A percentile compares a stretch with the other conserved stretches of the same genome.
phyloP scores from a whole-genome alignment of 75 land plant species.

The Sequoia sempervirens region DNA sequence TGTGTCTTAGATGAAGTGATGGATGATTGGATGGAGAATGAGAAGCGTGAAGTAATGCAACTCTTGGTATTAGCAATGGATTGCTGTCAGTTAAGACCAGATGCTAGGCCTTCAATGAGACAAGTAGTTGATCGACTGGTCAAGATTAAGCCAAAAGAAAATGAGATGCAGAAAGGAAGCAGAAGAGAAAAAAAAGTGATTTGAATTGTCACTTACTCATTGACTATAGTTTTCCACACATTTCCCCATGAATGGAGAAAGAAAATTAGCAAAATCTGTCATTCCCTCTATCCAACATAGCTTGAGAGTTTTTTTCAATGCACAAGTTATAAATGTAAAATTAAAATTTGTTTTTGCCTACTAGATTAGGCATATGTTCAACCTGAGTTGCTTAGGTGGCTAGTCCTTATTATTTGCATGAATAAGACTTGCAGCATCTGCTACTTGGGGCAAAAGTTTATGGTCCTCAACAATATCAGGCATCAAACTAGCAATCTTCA shows the following conservation, averaged over 20 bases:
- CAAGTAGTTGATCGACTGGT: slow-evolving; percentile 26
- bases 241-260: neutral
- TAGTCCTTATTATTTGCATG: neutral
- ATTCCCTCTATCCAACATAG: neutral
- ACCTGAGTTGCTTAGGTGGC: neutral
- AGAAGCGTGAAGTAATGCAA: slow-evolving; percentile 21
- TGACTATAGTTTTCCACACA: too few species aligned
- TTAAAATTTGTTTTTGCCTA: neutral
- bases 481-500: too few species aligned
- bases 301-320: neutral
- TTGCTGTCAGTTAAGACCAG: slow-evolving; percentile 25
- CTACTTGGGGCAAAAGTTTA: neutral
- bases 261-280: neutral
- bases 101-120: slow-evolving; percentile 40
- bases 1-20: slow-evolving; percentile 28
- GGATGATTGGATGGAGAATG: slow-evolving; percentile 16
- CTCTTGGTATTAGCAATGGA: slow-evolving; percentile 32
- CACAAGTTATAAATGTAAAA: neutral
- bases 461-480: too few species aligned
- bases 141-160: slow-evolving; percentile 4
- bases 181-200: neutral
- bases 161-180: neutral
- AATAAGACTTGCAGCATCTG: neutral
- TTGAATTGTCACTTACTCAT: neutral
- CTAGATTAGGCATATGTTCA: neutral